Evolutionary conservation across 768 basidiomycete species (phyloP).

Genomic region (Boletus reticulatus): DNA sequence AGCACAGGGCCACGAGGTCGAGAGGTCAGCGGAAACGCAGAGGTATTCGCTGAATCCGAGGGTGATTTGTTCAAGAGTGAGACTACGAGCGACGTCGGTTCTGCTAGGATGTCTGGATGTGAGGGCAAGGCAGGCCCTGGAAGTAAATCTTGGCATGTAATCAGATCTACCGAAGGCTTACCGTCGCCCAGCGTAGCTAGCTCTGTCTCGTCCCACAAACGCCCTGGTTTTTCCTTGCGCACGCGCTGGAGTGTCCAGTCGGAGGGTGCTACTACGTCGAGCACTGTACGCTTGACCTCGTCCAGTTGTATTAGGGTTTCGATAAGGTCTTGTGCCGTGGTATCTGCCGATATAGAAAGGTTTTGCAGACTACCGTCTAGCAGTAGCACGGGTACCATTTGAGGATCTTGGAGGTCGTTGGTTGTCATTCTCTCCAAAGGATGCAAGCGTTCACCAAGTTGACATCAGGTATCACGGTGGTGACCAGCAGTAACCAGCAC

Average conservation of each 20-base stretch:
- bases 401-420: slow-evolving; percentile 28
- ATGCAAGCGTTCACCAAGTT: neutral
- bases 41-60: slow-evolving; percentile 21
- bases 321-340: slow-evolving; percentile 60
- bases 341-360: slow-evolving; percentile 51
- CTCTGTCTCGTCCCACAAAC: slow-evolving; percentile 71
- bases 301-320: slow-evolving; percentile 45
- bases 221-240: slow-evolving; percentile 54
- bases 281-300: slow-evolving; percentile 51
- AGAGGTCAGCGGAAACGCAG: slow-evolving; percentile 62
- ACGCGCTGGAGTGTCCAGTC: slow-evolving; percentile 73
- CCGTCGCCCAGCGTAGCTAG: slow-evolving; percentile 64
- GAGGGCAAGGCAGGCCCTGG: neutral
- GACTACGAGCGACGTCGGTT: slow-evolving; percentile 44
- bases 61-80: slow-evolving; percentile 48
- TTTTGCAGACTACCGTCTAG: slow-evolving; percentile 62
- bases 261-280: slow-evolving; percentile 49
- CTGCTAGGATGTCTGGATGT: slow-evolving; percentile 45
- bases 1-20: slow-evolving; percentile 65
- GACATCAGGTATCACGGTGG: neutral
- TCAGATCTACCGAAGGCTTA: slow-evolving; percentile 27
- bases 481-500: neutral
- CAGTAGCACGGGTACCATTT: slow-evolving; percentile 59
- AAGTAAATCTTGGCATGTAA: slow-evolving; percentile 11
- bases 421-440: slow-evolving; percentile 21